These are phyloP conservation scores for Haplosporangium sp. DNA, from an alignment of 371 early-diverging fungal species.

Conservation along the genomic window DNA sequence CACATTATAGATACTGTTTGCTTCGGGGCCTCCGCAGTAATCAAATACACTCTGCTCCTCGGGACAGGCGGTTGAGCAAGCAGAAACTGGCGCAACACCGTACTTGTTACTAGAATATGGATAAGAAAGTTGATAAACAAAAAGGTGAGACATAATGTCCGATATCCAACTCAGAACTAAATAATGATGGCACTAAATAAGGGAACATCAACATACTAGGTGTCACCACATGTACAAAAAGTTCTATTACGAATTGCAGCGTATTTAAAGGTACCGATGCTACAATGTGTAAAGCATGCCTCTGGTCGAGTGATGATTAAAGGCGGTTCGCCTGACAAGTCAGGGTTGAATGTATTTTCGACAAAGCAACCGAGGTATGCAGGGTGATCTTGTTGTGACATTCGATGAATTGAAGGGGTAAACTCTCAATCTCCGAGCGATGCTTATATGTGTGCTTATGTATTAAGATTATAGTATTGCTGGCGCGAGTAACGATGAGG, in stretches of 20 bases:
- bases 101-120: constrained; percentile 26
- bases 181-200: background rate
- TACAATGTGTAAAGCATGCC: constrained; percentile 46
- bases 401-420: constrained; percentile 1
- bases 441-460: background rate
- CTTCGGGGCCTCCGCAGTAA: constrained; percentile 40
- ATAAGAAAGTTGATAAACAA: too few relatives aligned
- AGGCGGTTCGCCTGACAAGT: constrained; percentile 46
- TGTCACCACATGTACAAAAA: constrained; percentile 50
- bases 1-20: constrained; percentile 36
- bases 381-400: constrained; percentile 14
- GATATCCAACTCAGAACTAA: too few relatives aligned
- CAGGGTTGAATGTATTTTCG: constrained; percentile 32
- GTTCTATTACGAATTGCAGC: constrained; percentile 48
- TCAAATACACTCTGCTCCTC: constrained; percentile 36
- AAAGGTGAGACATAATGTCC: background rate
- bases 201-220: constrained; percentile 22
- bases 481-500: background rate
- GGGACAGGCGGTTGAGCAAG: constrained; percentile 38
- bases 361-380: constrained; percentile 39
- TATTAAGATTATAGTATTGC: background rate
- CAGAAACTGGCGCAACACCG: constrained; percentile 25
- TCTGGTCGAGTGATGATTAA: constrained; percentile 40
- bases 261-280: constrained; percentile 48
- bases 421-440: background rate